Percentiles rank a stretch among this genome's conserved stretches.
Conservation (phyloP, 1,139 yeast species). For the Torulaspora globosa region DNA sequence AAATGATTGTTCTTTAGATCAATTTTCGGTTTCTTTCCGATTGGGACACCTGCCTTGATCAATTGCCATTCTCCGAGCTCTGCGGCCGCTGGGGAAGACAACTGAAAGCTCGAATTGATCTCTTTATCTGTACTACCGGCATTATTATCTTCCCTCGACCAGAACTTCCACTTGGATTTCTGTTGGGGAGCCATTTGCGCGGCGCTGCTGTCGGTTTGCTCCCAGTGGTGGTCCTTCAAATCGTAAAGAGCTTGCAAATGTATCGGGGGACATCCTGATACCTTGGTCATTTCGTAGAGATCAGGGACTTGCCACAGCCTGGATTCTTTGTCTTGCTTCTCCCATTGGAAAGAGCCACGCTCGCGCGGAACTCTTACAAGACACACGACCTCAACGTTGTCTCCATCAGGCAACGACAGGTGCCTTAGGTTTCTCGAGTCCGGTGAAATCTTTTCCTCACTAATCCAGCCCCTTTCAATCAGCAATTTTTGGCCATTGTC, state of each 20-base stretch:
- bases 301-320: constrained; percentile 69
- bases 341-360: constrained; percentile 70
- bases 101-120: background rate
- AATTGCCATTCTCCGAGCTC: constrained; percentile 50
- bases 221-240: constrained; percentile 49
- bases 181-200: constrained; percentile 3
- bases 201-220: background rate
- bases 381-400: constrained; percentile 62
- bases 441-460: constrained; percentile 68
- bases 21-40: constrained; percentile 76
- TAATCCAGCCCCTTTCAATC: constrained; percentile 91
- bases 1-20: constrained; percentile 84
- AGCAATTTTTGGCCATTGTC: constrained; percentile 70
- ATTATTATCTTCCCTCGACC: constrained; percentile 23
- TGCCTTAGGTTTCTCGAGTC: constrained; percentile 56
- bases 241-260: constrained; percentile 74
- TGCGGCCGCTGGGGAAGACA: background rate
- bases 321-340: constrained; percentile 61
- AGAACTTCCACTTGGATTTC: constrained; percentile 39
- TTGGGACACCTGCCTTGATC: constrained; percentile 78
- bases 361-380: constrained; percentile 67
- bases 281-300: constrained; percentile 64
- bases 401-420: constrained; percentile 70
- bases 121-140: background rate
- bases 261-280: constrained; percentile 64